A percentile compares a stretch with the other conserved stretches of the same genome.
phyloP scores from a whole-genome alignment of 1,139 yeast genomes.

The Magnusiomyces fungicola region DNA sequence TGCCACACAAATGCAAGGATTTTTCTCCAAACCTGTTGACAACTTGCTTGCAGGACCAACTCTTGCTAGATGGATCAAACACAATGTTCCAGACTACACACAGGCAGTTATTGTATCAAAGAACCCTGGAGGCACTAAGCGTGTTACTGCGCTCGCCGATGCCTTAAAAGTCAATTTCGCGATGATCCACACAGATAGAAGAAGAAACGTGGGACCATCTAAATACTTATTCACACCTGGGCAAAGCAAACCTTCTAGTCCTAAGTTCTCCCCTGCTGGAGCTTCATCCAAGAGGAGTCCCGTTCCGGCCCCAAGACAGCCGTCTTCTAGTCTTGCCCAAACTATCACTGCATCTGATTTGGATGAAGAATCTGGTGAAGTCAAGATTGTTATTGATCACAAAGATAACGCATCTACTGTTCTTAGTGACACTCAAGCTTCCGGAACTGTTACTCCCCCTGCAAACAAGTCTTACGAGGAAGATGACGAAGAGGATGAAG shows the following conservation, averaged over 20 bases:
- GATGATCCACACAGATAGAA: slow-evolving; percentile 96
- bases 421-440: slow-evolving; percentile 26
- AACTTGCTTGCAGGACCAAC: slow-evolving; percentile 95
- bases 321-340: slow-evolving; percentile 10
- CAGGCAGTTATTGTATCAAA: slow-evolving; percentile 89
- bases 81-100: slow-evolving; percentile 76
- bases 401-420: slow-evolving; percentile 36
- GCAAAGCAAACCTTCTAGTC: slow-evolving; percentile 1
- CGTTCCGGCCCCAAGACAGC: background rate
- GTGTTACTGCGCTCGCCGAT: slow-evolving; percentile 96
- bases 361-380: slow-evolving; percentile 47
- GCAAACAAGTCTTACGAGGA: background rate
- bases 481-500: slow-evolving; percentile 40
- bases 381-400: slow-evolving; percentile 12
- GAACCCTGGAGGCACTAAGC: slow-evolving; percentile 97
- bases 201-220: slow-evolving; percentile 44
- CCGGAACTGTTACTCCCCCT: background rate
- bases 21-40: slow-evolving; percentile 94
- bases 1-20: slow-evolving; percentile 99
- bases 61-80: slow-evolving; percentile 92
- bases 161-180: slow-evolving; percentile 92
- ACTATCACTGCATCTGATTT: slow-evolving; percentile 15
- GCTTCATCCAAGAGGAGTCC: slow-evolving; percentile 4
- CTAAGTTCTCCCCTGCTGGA: background rate
- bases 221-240: background rate